Evolutionary conservation across 1,284 basidiomycete genomes (phyloP).

Genomic region (Gymnopus androsaceus): DNA sequence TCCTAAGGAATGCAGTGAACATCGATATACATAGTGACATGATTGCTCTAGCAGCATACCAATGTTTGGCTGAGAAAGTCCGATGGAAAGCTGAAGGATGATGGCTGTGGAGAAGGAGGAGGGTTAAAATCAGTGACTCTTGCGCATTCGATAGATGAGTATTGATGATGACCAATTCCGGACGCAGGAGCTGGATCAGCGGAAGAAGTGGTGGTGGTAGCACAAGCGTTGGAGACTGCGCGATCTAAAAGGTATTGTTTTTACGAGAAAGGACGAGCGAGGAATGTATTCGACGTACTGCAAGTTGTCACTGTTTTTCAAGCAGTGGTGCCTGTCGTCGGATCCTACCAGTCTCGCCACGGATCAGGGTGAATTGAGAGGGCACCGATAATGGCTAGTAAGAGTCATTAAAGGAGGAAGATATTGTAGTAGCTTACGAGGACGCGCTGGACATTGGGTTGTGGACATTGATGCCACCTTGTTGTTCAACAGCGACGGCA

Average conservation of each 20-base stretch:
- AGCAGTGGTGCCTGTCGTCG: constrained; percentile 77
- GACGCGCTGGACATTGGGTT: no score
- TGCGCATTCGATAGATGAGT: constrained; percentile 19
- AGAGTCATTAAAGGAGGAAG: no score
- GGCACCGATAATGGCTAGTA: no score
- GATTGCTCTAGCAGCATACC: constrained; percentile 28
- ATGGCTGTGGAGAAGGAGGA: constrained; percentile 60
- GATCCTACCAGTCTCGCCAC: constrained; percentile 63
- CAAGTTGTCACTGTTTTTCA: constrained; percentile 66
- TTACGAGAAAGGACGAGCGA: not conserved
- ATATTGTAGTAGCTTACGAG: no score
- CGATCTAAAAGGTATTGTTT: constrained; percentile 28
- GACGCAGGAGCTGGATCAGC: constrained; percentile 70
- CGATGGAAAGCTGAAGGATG: constrained; percentile 62
- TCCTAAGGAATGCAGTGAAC: constrained; percentile 31
- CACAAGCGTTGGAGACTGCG: constrained; percentile 49
- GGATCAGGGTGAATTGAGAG: no score
- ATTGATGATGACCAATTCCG: constrained; percentile 74
- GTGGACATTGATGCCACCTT: no score
- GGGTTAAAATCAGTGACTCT: not conserved
- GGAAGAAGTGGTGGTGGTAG: constrained; percentile 65
- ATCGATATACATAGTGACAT: not conserved
- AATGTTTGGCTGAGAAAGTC: constrained; percentile 52
- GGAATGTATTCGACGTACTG: constrained; percentile 30
- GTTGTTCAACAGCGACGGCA: no score